phyloP scores from a whole-genome alignment of 2,329 filamentous ascomycete species.

The Coleophoma cylindrospora region DNA sequence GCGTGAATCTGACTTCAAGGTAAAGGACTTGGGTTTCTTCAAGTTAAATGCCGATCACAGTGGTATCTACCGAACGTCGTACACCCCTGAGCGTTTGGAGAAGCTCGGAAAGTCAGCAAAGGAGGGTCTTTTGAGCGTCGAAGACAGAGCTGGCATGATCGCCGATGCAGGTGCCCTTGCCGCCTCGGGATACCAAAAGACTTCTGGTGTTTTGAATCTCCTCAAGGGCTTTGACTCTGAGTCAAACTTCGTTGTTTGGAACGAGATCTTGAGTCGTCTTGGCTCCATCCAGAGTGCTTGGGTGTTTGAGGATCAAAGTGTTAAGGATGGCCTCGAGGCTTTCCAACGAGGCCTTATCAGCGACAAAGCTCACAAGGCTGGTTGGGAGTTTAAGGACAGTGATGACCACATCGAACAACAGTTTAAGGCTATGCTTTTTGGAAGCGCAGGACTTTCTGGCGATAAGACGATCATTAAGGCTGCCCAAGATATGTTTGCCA shows the following conservation, averaged over 20 bases:
- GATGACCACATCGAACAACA: slow-evolving; percentile 91
- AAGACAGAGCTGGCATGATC: slow-evolving; percentile 93
- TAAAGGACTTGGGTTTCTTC: slow-evolving; percentile 82
- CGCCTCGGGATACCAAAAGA: slow-evolving; percentile 88
- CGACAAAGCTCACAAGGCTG: slow-evolving; percentile 77
- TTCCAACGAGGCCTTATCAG: slow-evolving; percentile 78
- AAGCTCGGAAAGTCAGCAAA: slow-evolving; percentile 88
- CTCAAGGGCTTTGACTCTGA: slow-evolving; percentile 83
- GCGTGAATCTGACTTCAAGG: slow-evolving; percentile 72
- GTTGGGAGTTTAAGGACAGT: slow-evolving; percentile 79
- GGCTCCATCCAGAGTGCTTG: slow-evolving; percentile 77
- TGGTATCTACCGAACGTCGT: slow-evolving; percentile 86
- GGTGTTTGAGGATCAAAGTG: slow-evolving; percentile 76
- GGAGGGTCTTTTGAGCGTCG: slow-evolving; percentile 72
- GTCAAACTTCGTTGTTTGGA: slow-evolving; percentile 90
- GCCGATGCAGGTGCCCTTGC: slow-evolving; percentile 88
- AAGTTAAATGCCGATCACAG: slow-evolving; percentile 96
- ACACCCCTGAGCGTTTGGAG: slow-evolving; percentile 73
- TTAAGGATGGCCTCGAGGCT: slow-evolving; percentile 70
- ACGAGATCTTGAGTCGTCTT: slow-evolving; percentile 78
- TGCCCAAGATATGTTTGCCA: slow-evolving; percentile 84
- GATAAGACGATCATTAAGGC: slow-evolving; percentile 75
- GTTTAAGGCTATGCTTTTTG: slow-evolving; percentile 90
- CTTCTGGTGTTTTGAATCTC: slow-evolving; percentile 79
- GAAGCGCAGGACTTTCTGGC: slow-evolving; percentile 72